Evolutionary conservation across 2,329 filamentous ascomycete species (phyloP).

Genomic region (Venturia oleaginea): DNA sequence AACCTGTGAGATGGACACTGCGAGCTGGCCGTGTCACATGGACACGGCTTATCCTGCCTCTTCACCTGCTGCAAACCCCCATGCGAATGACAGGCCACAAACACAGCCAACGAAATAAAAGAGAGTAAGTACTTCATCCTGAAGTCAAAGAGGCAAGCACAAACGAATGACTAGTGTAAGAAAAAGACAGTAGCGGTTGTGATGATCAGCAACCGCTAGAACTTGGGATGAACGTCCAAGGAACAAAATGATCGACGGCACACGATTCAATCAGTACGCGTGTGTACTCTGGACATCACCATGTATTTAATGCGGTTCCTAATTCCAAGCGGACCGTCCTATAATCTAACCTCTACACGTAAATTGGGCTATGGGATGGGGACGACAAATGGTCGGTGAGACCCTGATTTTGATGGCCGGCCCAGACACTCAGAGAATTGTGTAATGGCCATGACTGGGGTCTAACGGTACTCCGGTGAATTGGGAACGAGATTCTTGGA

Average conservation of each 20-base stretch:
- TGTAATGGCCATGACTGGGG: neutral
- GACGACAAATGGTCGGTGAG: too few species aligned
- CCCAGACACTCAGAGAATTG: neutral
- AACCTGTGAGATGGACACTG: neutral
- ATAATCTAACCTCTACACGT: neutral
- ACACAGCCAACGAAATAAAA: neutral
- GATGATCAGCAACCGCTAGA: neutral
- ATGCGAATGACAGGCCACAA: neutral
- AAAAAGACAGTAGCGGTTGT: neutral
- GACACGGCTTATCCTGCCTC: neutral
- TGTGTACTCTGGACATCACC: neutral
- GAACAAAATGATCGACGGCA: neutral
- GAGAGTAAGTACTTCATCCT: neutral
- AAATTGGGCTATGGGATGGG: neutral
- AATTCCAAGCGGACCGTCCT: neutral
- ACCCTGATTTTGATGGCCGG: neutral
- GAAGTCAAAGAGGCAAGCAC: neutral
- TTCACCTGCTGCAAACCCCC: neutral
- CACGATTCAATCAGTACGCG: neutral
- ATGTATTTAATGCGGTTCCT: neutral
- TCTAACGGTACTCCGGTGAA: neutral
- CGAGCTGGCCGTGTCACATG: neutral
- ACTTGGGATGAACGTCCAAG: neutral
- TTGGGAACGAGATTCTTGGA: neutral
- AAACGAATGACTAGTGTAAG: conserved; percentile 1